These are phyloP conservation scores for Ochromonas danica DNA, from an alignment of 108 stramenopile species.

Conservation along the genomic window DNA sequence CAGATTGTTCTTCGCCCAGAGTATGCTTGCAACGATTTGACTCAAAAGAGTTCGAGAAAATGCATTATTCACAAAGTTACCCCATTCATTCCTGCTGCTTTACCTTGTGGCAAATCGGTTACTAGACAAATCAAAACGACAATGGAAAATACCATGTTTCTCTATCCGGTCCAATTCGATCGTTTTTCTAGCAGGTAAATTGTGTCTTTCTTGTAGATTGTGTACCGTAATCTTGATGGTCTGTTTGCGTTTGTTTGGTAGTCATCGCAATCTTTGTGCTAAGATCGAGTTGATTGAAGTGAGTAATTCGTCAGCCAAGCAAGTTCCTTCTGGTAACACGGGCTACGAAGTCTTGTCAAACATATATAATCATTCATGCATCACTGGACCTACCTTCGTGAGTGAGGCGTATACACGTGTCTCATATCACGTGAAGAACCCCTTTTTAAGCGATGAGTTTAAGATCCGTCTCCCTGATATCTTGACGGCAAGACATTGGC, in stretches of 20 bases:
- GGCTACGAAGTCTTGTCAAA: not conserved
- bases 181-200: not conserved
- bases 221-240: too few species aligned
- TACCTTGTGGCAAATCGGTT: not conserved
- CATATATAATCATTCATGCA: not conserved
- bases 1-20: too few species aligned
- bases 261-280: not conserved
- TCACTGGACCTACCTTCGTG: not conserved
- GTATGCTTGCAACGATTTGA: too few species aligned
- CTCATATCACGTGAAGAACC: conserved; percentile 44
- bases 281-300: conserved; percentile 25
- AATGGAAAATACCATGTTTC: conserved; percentile 26
- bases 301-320: not conserved
- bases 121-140: not conserved
- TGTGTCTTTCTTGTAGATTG: not conserved
- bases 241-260: too few species aligned
- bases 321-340: not conserved
- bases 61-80: not conserved
- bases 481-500: conserved; percentile 38
- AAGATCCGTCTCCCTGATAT: conserved; percentile 46
- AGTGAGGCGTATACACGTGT: not conserved
- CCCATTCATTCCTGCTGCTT: conserved; percentile 2
- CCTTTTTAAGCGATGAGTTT: conserved; percentile 47
- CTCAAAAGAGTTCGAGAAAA: too few species aligned
- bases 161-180: conserved; percentile 4